These are phyloP conservation scores for Globisporangium iwayamae DNA, from an alignment of 352 stramenopile genomes.

Conservation along the genomic window DNA sequence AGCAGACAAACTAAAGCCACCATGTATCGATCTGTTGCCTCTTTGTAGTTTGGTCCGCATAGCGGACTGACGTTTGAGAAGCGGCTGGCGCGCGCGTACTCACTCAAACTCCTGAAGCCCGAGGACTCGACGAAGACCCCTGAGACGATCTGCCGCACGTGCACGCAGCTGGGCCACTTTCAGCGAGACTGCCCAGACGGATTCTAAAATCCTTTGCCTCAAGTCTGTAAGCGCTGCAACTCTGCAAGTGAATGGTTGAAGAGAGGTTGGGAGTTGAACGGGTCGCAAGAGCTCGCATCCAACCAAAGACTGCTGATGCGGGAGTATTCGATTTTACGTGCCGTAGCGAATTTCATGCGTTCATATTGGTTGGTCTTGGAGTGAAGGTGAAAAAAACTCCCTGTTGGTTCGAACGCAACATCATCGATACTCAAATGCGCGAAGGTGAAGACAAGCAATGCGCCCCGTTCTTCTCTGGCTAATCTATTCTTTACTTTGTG, in stretches of 20 bases:
- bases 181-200: slow-evolving; percentile 54
- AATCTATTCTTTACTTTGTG: slow-evolving; percentile 9
- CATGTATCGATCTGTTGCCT: not conserved
- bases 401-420: not conserved
- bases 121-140: slow-evolving; percentile 23
- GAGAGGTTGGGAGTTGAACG: not conserved
- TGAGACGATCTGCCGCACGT: slow-evolving; percentile 54
- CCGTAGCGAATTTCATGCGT: too few species aligned
- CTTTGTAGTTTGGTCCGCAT: slow-evolving; percentile 48
- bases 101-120: slow-evolving; percentile 36
- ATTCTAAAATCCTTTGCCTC: too few species aligned
- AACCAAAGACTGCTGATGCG: too few species aligned
- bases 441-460: too few species aligned
- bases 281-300: too few species aligned
- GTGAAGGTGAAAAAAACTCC: too few species aligned
- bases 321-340: too few species aligned
- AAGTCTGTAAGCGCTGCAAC: too few species aligned
- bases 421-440: too few species aligned
- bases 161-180: slow-evolving; percentile 38
- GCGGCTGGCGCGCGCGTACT: slow-evolving; percentile 53
- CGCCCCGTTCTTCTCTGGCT: too few species aligned
- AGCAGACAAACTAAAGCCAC: not conserved
- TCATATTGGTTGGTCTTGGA: too few species aligned
- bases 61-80: slow-evolving; percentile 59
- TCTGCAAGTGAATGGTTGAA: not conserved